phyloP scores from a whole-genome alignment of 495 filamentous ascomycete species.

The Tuber borchii region DNA sequence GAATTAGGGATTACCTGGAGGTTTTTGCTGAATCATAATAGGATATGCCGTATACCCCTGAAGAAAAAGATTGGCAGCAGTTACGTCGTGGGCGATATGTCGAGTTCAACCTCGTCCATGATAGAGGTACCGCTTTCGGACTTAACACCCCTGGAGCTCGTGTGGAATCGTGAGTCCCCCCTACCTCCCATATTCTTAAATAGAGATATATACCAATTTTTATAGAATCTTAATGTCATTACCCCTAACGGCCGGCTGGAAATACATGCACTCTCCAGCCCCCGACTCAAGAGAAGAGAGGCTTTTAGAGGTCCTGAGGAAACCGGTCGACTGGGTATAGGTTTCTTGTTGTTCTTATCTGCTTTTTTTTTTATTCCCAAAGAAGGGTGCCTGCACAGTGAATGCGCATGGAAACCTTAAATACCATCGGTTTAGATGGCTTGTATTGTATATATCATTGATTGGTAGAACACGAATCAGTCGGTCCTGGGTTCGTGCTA shows the following conservation, averaged over 20 bases:
- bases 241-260: constrained; percentile 86
- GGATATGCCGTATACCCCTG: constrained; percentile 73
- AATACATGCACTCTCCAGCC: constrained; percentile 84
- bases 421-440: background rate
- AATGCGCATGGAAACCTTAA: background rate
- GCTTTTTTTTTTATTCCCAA: background rate
- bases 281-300: constrained; percentile 67
- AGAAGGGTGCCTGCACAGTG: background rate
- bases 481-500: background rate
- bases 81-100: constrained; percentile 87
- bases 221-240: constrained; percentile 90
- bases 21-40: constrained; percentile 4
- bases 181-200: background rate
- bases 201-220: constrained; percentile 1
- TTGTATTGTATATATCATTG: background rate
- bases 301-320: constrained; percentile 73
- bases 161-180: constrained; percentile 54
- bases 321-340: constrained; percentile 86
- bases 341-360: background rate
- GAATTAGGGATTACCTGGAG: background rate
- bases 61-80: constrained; percentile 95
- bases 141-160: constrained; percentile 85
- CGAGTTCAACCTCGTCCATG: constrained; percentile 97
- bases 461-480: background rate
- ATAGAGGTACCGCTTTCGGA: constrained; percentile 91